Conservation (phyloP, 768 basidiomycete species). For the Calvatia gigantea region DNA sequence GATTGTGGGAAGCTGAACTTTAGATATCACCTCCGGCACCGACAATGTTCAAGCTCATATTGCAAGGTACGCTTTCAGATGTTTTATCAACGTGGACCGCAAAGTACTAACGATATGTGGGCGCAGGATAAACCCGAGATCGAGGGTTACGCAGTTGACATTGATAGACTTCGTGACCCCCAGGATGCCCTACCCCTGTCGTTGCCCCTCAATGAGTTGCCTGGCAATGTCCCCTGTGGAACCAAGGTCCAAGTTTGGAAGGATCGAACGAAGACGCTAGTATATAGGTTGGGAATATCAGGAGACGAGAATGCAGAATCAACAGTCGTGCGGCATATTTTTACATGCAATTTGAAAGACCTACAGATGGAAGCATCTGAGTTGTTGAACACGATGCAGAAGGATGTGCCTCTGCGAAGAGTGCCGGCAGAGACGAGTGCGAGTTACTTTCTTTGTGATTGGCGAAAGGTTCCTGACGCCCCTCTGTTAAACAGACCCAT, state of each 20-base stretch:
- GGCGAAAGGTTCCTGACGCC: background rate
- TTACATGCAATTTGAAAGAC: conserved; percentile 40
- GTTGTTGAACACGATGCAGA: conserved; percentile 38
- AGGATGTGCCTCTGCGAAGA: conserved; percentile 27
- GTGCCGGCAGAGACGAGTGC: conserved; percentile 24
- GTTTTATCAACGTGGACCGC: background rate
- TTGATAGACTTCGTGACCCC: conserved; percentile 31
- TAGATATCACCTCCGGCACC: conserved; percentile 41
- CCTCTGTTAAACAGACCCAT: conserved; percentile 22
- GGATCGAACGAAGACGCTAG: conserved; percentile 32
- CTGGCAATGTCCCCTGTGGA: conserved; percentile 14
- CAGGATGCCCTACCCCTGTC: conserved; percentile 28
- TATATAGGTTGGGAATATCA: conserved; percentile 22
- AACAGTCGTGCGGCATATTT: conserved; percentile 38
- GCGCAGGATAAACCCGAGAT: conserved; percentile 17
- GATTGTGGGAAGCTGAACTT: conserved; percentile 47
- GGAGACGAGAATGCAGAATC: background rate
- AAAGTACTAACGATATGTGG: background rate
- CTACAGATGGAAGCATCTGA: conserved; percentile 36
- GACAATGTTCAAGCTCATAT: conserved; percentile 36
- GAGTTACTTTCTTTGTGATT: conserved; percentile 4
- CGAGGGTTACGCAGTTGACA: conserved; percentile 23
- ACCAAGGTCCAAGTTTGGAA: conserved; percentile 19
- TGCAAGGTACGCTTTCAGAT: conserved; percentile 33
- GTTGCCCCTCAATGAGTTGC: conserved; percentile 28